phyloP scores from a whole-genome alignment of 1,284 basidiomycete genomes.

The Schizophyllum amplum region DNA sequence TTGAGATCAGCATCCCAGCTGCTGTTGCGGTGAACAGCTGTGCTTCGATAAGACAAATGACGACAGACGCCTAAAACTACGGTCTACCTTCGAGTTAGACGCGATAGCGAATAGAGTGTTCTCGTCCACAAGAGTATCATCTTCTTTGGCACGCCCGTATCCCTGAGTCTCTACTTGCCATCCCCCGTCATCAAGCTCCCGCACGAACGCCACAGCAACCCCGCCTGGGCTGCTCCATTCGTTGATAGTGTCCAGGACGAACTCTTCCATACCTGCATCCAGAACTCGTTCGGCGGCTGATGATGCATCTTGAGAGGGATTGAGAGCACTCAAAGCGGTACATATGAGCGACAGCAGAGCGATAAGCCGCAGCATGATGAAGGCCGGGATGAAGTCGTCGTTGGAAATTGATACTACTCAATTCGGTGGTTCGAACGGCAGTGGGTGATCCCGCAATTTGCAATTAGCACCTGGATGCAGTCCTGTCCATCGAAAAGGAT shows the following conservation, averaged over 20 bases:
- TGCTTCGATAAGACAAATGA: background rate
- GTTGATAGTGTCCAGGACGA: slow-evolving; percentile 1
- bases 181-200: slow-evolving; percentile 10
- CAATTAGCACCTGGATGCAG: no score
- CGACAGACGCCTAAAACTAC: background rate
- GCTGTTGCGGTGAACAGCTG: slow-evolving; percentile 16
- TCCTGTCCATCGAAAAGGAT: no score
- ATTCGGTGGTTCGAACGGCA: no score
- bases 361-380: no score
- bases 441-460: no score
- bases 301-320: no score
- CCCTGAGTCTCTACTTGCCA: slow-evolving; percentile 18
- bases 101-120: slow-evolving; percentile 15
- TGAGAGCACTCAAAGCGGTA: no score
- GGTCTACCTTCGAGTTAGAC: slow-evolving; percentile 15
- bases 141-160: slow-evolving; percentile 15
- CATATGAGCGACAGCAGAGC: no score
- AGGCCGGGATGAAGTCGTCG: no score
- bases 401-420: no score
- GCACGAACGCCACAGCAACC: slow-evolving; percentile 15
- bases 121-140: slow-evolving; percentile 9
- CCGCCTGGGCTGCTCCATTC: slow-evolving; percentile 18
- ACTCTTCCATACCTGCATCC: background rate
- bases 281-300: background rate
- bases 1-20: slow-evolving; percentile 18